phyloP scores from a whole-genome alignment of 176 grass and related monocot species.

The Triticum dicoccoides region DNA sequence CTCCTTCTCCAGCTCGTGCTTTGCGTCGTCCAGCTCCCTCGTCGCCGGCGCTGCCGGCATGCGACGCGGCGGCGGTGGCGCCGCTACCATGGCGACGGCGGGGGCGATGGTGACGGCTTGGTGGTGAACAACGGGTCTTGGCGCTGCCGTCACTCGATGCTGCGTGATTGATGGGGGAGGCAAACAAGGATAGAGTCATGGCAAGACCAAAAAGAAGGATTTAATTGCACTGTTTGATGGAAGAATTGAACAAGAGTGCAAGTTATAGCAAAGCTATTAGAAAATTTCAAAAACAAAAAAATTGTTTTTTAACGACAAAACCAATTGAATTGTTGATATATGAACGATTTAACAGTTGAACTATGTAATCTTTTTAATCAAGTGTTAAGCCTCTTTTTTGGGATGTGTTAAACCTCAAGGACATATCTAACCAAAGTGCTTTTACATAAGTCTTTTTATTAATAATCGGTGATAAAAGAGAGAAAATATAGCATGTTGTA shows the following conservation, averaged over 20 bases:
- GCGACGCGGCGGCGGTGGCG: neutral
- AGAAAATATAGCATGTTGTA: too few relatives aligned
- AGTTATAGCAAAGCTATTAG: too few relatives aligned
- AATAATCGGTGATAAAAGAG: too few relatives aligned
- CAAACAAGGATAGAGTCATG: neutral
- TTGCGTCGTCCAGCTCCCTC: conserved; percentile 55
- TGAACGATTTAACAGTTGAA: too few relatives aligned
- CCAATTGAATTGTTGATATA: neutral
- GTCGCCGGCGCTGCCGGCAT: neutral
- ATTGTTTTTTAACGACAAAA: neutral
- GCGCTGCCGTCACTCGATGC: conserved; percentile 23
- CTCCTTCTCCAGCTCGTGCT: conserved; percentile 55
- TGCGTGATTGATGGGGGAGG: neutral
- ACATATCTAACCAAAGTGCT: neutral
- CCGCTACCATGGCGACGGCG: neutral
- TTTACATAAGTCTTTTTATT: neutral
- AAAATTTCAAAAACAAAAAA: neutral
- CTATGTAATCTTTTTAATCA: neutral
- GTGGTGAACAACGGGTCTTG: neutral
- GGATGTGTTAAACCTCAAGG: neutral
- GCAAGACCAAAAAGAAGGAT: too few relatives aligned
- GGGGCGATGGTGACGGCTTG: neutral
- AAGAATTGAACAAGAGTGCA: neutral
- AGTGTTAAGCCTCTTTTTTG: neutral
- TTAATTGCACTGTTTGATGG: neutral